Conservation (phyloP, 2,329 filamentous ascomycete genomes). For the Magnaporthiopsis poae region DNA sequence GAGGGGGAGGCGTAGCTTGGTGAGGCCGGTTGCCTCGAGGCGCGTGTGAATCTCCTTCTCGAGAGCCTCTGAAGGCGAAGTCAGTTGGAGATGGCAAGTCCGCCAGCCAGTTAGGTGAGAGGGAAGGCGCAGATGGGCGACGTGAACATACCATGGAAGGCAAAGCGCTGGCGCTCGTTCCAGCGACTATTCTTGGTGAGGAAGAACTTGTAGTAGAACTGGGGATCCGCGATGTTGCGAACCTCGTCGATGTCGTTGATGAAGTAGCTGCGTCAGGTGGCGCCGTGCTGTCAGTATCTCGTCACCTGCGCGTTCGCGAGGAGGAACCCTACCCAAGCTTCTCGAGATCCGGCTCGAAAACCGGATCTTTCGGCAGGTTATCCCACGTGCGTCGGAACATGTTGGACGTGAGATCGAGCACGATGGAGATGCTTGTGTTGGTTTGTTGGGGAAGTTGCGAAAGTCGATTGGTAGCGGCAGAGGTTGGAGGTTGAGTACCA, state of each 20-base stretch:
- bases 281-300: neutral
- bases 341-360: conserved; percentile 55
- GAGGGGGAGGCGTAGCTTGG: conserved; percentile 52
- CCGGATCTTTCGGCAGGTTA: conserved; percentile 59
- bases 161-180: conserved; percentile 65
- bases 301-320: neutral
- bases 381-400: conserved; percentile 71
- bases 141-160: conserved; percentile 56
- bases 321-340: conserved; percentile 55
- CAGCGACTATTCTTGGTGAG: conserved; percentile 63
- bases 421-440: neutral
- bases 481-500: neutral
- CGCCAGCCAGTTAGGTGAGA: too few species aligned
- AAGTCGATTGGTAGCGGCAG: too few species aligned
- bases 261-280: conserved; percentile 54
- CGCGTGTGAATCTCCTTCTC: conserved; percentile 52
- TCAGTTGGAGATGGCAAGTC: neutral
- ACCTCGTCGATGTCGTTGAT: conserved; percentile 68
- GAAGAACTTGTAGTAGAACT: conserved; percentile 65
- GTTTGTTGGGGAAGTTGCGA: neutral
- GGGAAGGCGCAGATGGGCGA: neutral
- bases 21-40: conserved; percentile 50
- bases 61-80: conserved; percentile 43
- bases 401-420: conserved; percentile 13
- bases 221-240: conserved; percentile 56